phyloP scores from a whole-genome alignment of 2,329 filamentous ascomycete species.

The Ilyonectria destructans region DNA sequence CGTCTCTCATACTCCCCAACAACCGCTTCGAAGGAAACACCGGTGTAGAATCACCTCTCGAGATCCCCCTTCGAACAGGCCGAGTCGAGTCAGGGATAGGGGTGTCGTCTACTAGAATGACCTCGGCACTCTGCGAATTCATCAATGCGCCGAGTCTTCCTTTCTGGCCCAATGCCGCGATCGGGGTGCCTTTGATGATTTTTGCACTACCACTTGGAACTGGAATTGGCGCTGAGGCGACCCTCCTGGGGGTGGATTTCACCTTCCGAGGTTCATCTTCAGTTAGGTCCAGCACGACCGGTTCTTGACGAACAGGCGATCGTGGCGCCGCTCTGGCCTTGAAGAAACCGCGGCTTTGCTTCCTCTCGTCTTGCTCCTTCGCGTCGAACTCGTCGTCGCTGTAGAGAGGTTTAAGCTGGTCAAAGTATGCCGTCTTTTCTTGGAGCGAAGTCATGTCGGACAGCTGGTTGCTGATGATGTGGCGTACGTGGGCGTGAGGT shows the following conservation, averaged over 20 bases:
- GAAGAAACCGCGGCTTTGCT: constrained; percentile 51
- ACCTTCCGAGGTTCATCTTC: constrained; percentile 32
- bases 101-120: constrained; percentile 48
- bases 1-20: constrained; percentile 22
- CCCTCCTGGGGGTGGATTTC: constrained; percentile 40
- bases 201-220: constrained; percentile 19
- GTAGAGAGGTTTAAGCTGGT: constrained; percentile 57
- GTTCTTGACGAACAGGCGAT: constrained; percentile 18
- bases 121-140: constrained; percentile 37
- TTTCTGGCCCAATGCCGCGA: constrained; percentile 41
- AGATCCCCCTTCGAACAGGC: constrained; percentile 35
- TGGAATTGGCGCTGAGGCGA: constrained; percentile 39
- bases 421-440: constrained; percentile 65
- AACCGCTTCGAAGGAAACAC: constrained; percentile 41
- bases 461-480: background rate
- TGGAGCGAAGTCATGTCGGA: constrained; percentile 50
- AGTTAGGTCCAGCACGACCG: constrained; percentile 38
- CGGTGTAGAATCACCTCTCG: constrained; percentile 53
- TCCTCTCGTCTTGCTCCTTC: constrained; percentile 54
- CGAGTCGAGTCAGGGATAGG: constrained; percentile 49
- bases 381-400: constrained; percentile 51
- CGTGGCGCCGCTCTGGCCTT: constrained; percentile 25
- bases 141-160: constrained; percentile 40
- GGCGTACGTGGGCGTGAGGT: background rate
- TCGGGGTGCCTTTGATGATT: constrained; percentile 53